phyloP scores from a whole-genome alignment of 768 basidiomycete genomes.

The Fomitopsis serialis region DNA sequence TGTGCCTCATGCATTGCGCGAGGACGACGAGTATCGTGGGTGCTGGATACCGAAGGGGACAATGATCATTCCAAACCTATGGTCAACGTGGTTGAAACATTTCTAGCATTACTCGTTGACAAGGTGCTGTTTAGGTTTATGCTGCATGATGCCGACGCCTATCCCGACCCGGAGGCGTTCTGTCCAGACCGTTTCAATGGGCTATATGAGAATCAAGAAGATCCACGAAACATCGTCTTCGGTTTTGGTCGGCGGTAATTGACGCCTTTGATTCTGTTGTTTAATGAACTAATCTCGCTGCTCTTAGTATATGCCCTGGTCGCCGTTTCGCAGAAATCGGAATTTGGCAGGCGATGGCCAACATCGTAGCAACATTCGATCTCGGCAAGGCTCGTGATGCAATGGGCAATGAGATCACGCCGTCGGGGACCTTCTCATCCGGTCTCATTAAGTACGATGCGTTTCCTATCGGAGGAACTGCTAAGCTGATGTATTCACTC shows the following conservation, averaged over 20 bases:
- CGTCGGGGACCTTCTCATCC: constrained; percentile 31
- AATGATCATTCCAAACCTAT: constrained; percentile 19
- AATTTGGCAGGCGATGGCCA: constrained; percentile 42
- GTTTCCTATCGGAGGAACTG: not conserved
- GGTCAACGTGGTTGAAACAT: constrained; percentile 12
- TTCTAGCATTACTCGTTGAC: not conserved
- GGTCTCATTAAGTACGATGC: constrained; percentile 42
- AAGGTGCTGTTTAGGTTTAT: constrained; percentile 4
- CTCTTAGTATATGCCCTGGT: constrained; percentile 46
- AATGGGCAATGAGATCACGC: constrained; percentile 34
- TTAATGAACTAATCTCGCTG: not conserved
- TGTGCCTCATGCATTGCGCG: constrained; percentile 15
- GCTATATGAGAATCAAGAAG: not conserved
- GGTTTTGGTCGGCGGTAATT: constrained; percentile 45
- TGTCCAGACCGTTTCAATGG: constrained; percentile 6
- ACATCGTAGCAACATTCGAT: constrained; percentile 40
- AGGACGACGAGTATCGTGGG: constrained; percentile 23
- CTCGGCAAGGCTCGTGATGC: constrained; percentile 37
- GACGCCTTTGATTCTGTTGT: not conserved
- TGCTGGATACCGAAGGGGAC: constrained; percentile 22
- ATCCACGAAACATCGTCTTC: constrained; percentile 46
- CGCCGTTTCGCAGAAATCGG: constrained; percentile 44
- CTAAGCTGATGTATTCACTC: not conserved
- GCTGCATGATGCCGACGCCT: constrained; percentile 3
- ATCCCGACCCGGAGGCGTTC: constrained; percentile 11